These are phyloP conservation scores for Teunomyces cretensis DNA, from an alignment of 805 yeast species.

Conservation along the genomic window DNA sequence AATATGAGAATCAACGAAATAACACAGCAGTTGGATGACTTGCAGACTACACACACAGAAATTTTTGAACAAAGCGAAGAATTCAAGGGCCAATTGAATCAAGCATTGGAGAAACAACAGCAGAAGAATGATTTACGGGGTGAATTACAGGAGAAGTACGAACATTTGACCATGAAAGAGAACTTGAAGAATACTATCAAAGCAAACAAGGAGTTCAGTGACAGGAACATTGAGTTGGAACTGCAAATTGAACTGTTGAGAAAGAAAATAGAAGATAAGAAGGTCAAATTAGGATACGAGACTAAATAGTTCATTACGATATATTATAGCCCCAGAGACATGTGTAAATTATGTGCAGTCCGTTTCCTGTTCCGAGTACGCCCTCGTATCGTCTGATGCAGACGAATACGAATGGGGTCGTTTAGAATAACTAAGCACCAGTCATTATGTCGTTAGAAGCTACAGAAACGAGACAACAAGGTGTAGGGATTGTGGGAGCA, in stretches of 20 bases:
- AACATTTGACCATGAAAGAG: conserved; percentile 19
- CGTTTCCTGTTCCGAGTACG: neutral
- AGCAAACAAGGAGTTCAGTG: conserved; percentile 40
- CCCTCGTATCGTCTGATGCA: neutral
- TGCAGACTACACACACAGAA: conserved; percentile 37
- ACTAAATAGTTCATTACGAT: neutral
- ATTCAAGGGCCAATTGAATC: conserved; percentile 14
- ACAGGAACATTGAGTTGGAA: conserved; percentile 25
- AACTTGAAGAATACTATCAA: conserved; percentile 18
- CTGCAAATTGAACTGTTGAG: conserved; percentile 29
- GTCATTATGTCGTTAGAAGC: neutral
- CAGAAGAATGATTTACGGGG: conserved; percentile 5
- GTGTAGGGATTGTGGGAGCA: conserved; percentile 73
- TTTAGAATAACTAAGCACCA: neutral
- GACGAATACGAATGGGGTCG: neutral
- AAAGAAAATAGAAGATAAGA: conserved; percentile 25
- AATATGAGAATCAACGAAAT: conserved; percentile 24
- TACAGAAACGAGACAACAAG: conserved; percentile 10
- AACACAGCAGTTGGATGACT: conserved; percentile 25
- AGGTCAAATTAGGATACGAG: conserved; percentile 21
- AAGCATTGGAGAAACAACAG: conserved; percentile 9
- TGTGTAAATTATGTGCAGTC: neutral
- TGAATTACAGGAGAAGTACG: conserved; percentile 13
- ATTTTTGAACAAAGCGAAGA: conserved; percentile 34
- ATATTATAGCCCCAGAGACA: too few species aligned